Conservation (phyloP, 306 rosid genomes). For the Biancaea sappan region DNA sequence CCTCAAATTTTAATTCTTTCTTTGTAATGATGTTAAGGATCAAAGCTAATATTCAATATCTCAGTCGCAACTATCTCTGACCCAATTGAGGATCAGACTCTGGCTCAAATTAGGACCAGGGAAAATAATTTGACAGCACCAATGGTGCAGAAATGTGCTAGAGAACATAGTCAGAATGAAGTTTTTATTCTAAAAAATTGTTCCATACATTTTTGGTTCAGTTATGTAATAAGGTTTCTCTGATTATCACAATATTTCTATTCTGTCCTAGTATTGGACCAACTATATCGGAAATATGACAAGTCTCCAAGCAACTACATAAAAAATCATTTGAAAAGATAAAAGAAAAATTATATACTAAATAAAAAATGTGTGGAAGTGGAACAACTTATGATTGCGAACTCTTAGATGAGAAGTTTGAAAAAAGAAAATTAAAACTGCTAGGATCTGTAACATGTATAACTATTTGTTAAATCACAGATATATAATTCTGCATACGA, state of each 20-base stretch:
- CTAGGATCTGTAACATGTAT: background rate
- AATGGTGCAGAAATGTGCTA: background rate
- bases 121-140: background rate
- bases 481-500: background rate
- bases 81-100: constrained; percentile 7
- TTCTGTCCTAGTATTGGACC: background rate
- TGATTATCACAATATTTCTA: background rate
- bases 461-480: constrained; percentile 1
- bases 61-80: constrained; percentile 1
- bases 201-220: background rate
- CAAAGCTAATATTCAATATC: background rate
- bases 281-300: background rate
- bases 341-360: background rate
- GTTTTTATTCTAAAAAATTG: background rate
- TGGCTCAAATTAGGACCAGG: background rate
- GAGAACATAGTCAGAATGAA: background rate
- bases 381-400: background rate
- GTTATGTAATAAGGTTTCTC: background rate
- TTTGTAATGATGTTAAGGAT: background rate
- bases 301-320: background rate
- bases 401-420: background rate
- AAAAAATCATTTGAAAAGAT: background rate
- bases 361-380: background rate
- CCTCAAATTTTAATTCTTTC: background rate
- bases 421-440: background rate